Base-by-base conservation (phyloP, 192 early-diverging fungal genomes). In the Spizellomyces punctatus region DNA sequence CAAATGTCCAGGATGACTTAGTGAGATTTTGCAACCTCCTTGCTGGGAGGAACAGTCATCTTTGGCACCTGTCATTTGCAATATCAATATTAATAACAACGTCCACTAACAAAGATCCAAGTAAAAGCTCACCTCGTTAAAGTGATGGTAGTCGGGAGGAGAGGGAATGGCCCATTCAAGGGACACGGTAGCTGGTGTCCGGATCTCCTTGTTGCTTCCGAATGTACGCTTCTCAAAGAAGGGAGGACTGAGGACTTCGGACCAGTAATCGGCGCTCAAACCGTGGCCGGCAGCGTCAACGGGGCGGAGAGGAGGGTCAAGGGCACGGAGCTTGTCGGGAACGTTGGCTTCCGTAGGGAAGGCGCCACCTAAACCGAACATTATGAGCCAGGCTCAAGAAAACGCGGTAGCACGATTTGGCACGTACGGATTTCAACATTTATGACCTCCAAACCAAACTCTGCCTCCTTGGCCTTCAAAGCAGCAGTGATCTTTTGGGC, bases 101-200 rank as follows among this genome's bases (percentile, higher is more conserved):
- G 6, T 0, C 22, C 54, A 19, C 5, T 6, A 56, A 7, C 54
- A 56, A 7, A 56, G 54, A n/a, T 19, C 6, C n/a, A 56, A 22
- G 54, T 19, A 27, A 6, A 42, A 10, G 44, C 50, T 22, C 41
- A 82, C 66, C 79, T 79, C 72, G 77, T 85, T 81, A 76, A 85
- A 85, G 81, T 82, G 84, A 73, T 85, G 84, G 76, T 79, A 85
- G 75, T 85, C 84, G 45, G 84, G 84, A 21, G 84, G 84, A 41
- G 81, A 83, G 41, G 84, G 84, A 72, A 85, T 81, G 44, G 49
- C 58, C 84, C 84, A 85, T 58, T 85, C 84, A 22, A 85, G 69
- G 42, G 79, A 79, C 27, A 81, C 79, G 64, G 79, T 71, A 48
- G 79, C 79, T 44, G 81, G 81, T 17, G 84, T 85, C 6, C 73